Evolutionary conservation across 139 green algal genomes (phyloP).

Genomic region (Volvox reticuliferus): DNA sequence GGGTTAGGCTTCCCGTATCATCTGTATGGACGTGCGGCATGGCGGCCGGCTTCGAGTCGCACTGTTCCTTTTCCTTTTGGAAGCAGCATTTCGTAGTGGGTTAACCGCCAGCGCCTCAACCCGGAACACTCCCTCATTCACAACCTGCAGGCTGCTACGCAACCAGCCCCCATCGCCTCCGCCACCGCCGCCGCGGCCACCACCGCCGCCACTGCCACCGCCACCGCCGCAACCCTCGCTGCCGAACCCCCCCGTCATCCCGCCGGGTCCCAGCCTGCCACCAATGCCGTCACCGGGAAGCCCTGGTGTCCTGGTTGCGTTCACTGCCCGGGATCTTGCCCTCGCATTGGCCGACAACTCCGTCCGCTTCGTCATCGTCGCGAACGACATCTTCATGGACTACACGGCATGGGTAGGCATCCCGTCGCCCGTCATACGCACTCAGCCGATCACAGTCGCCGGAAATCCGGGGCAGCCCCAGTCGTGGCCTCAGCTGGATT

Average conservation of each 20-base stretch:
- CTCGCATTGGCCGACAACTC: background rate
- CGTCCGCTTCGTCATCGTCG: background rate
- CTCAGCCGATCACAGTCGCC: background rate
- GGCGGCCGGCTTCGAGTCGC: background rate
- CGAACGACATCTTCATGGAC: background rate
- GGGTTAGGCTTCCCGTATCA: background rate
- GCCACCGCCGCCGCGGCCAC: background rate
- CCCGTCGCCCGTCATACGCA: background rate
- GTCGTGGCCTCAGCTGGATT: background rate
- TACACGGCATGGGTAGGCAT: background rate
- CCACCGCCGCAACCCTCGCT: background rate
- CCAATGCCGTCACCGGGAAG: background rate
- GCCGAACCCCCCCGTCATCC: background rate
- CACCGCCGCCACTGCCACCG: background rate
- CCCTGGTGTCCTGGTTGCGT: background rate
- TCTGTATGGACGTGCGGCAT: background rate
- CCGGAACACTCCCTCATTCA: background rate
- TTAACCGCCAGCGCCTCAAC: background rate
- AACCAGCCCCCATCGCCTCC: background rate
- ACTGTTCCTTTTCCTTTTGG: background rate
- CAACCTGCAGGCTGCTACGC: background rate
- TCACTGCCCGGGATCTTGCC: background rate
- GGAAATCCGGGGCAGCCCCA: background rate
- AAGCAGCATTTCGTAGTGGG: background rate
- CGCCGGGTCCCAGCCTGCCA: background rate